phyloP scores from a whole-genome alignment of 495 filamentous ascomycete species.

The Penicillium atrosanguineum region DNA sequence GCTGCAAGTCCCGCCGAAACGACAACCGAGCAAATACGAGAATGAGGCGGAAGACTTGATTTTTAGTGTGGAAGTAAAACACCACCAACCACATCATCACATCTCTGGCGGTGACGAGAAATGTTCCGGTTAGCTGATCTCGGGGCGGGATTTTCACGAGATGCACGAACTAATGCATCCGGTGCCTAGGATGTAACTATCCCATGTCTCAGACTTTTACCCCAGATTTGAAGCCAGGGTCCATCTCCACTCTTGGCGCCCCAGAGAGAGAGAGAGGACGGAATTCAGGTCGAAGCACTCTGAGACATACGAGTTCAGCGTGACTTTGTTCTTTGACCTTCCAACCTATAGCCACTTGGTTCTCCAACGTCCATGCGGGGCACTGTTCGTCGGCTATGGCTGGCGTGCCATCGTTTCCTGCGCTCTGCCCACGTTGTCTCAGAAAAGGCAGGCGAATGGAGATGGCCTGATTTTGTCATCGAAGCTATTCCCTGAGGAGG shows the following conservation, averaged over 20 bases:
- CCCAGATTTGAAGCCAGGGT: not conserved
- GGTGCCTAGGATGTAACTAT: conserved; percentile 24
- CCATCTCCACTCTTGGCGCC: conserved; percentile 5
- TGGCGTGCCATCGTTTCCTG: not conserved
- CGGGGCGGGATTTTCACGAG: not conserved
- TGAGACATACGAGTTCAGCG: conserved; percentile 8
- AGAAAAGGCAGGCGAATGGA: not conserved
- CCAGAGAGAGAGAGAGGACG: not conserved
- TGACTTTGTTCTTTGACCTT: conserved; percentile 4
- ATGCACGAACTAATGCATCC: conserved; percentile 4
- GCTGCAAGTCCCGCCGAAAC: not conserved
- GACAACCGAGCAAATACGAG: not conserved
- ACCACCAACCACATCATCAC: conserved; percentile 10
- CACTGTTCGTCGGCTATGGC: not conserved
- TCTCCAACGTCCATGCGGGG: not conserved
- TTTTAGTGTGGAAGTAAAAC: conserved; percentile 8
- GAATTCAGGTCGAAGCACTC: conserved; percentile 2
- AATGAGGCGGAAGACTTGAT: not conserved
- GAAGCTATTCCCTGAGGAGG: not conserved
- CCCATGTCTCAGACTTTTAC: conserved; percentile 22
- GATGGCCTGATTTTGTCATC: not conserved
- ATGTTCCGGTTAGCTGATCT: not conserved
- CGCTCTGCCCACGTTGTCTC: conserved; percentile 2
- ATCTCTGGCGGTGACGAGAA: conserved; percentile 4
- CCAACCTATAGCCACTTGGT: not conserved